Evolutionary conservation across 805 yeast genomes (phyloP).

Genomic region (Wickerhamiella qilinensis): DNA sequence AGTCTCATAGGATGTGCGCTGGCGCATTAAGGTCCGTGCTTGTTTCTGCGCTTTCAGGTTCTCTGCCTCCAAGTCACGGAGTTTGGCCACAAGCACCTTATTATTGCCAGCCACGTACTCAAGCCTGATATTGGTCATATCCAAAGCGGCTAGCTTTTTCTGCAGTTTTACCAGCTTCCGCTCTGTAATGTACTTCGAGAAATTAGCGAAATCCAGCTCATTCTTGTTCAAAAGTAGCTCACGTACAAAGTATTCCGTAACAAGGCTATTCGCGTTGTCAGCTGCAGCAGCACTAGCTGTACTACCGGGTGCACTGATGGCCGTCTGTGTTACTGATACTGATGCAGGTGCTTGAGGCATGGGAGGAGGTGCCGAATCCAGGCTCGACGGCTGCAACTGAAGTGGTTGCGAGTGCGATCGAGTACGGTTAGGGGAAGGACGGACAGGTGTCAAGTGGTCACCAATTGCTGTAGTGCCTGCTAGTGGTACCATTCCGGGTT

Average conservation of each 20-base stretch:
- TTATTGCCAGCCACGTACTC: constrained; percentile 19
- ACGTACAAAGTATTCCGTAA: constrained; percentile 33
- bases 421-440: no score
- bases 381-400: no score
- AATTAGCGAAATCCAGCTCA: constrained; percentile 44
- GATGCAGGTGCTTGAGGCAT: neutral
- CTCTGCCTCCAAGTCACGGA: constrained; percentile 17
- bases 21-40: constrained; percentile 20
- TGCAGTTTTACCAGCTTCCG: constrained; percentile 23
- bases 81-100: constrained; percentile 16
- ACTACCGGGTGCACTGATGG: neutral
- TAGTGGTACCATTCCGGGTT: no score
- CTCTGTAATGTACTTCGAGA: constrained; percentile 33
- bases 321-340: neutral
- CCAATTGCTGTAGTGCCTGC: no score
- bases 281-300: neutral
- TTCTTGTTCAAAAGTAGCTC: constrained; percentile 41
- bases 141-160: constrained; percentile 18
- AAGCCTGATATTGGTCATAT: constrained; percentile 17
- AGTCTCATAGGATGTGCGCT: constrained; percentile 24
- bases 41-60: constrained; percentile 19
- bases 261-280: neutral
- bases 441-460: no score
- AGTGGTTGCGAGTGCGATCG: no score
- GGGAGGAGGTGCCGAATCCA: no score